These are phyloP conservation scores for Silene coronaria DNA, from an alignment of 179 eudicot genomes.

Conservation along the genomic window DNA sequence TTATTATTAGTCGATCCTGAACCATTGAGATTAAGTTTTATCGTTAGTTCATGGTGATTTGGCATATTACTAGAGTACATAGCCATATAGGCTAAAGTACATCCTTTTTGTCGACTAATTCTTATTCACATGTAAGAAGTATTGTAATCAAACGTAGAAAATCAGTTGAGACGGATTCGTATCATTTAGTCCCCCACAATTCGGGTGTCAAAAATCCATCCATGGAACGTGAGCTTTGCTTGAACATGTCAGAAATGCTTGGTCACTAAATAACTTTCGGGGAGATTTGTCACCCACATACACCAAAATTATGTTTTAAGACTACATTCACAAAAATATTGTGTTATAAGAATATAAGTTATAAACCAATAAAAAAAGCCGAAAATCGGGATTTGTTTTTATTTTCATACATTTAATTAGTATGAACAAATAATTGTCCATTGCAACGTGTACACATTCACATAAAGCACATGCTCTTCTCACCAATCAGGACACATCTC, in stretches of 20 bases:
- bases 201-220: background rate
- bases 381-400: background rate
- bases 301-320: background rate
- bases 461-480: constrained; percentile 25
- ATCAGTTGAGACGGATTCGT: background rate
- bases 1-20: background rate
- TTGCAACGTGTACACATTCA: constrained; percentile 5
- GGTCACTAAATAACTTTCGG: background rate
- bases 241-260: constrained; percentile 2
- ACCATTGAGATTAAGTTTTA: background rate
- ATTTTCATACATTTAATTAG: background rate
- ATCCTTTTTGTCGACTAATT: background rate
- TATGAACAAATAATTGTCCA: background rate
- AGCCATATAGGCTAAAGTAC: too few relatives aligned
- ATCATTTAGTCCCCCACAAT: background rate
- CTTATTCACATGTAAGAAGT: background rate
- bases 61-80: too few relatives aligned
- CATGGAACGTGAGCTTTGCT: background rate
- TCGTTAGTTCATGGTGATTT: background rate
- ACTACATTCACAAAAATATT: constrained; percentile 3
- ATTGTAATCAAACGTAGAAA: background rate
- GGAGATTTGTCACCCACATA: background rate
- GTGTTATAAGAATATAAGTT: background rate
- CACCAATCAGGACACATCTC: constrained; percentile 19
- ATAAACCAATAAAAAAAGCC: background rate